Evolutionary conservation across 2,329 filamentous ascomycete genomes (phyloP).

Genomic region (Colletotrichum sojae): DNA sequence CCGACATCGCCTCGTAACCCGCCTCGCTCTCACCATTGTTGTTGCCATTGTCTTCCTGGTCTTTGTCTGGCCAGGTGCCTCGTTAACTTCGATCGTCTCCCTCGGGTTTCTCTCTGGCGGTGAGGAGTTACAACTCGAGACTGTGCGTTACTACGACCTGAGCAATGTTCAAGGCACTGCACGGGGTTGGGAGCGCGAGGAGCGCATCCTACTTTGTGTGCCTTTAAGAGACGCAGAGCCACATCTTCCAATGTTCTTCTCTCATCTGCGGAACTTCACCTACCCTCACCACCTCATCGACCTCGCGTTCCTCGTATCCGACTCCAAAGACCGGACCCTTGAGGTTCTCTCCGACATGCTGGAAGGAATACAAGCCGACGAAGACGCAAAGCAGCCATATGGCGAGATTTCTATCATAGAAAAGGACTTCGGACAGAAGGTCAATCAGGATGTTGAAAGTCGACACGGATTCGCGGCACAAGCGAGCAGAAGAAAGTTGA

Average conservation of each 20-base stretch:
- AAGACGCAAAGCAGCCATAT: conserved; percentile 85
- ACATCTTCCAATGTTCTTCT: conserved; percentile 98
- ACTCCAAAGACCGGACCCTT: conserved; percentile 94
- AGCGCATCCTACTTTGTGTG: conserved; percentile 94
- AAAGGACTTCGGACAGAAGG: conserved; percentile 98
- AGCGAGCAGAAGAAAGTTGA: conserved; percentile 92
- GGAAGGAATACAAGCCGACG: conserved; percentile 82
- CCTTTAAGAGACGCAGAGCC: conserved; percentile 92
- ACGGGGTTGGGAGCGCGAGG: conserved; percentile 95
- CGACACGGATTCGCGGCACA: conserved; percentile 98
- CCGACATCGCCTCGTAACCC: conserved; percentile 79
- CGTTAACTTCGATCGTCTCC: conserved; percentile 73
- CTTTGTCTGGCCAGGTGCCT: conserved; percentile 80
- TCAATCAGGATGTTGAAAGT: conserved; percentile 97
- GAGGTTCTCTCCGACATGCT: conserved; percentile 81
- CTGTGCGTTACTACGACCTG: conserved; percentile 96
- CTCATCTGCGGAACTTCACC: conserved; percentile 95
- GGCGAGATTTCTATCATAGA: conserved; percentile 98
- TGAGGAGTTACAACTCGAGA: conserved; percentile 87
- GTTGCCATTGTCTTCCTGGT: conserved; percentile 77
- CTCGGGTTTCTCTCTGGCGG: conserved; percentile 78
- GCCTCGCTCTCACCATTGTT: conserved; percentile 70
- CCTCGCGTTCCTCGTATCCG: conserved; percentile 95
- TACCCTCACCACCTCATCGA: conserved; percentile 98
- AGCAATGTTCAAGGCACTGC: conserved; percentile 92